These are phyloP conservation scores for Kurtzmaniella quercitrusa DNA, from an alignment of 1,139 yeast species.

Conservation along the genomic window DNA sequence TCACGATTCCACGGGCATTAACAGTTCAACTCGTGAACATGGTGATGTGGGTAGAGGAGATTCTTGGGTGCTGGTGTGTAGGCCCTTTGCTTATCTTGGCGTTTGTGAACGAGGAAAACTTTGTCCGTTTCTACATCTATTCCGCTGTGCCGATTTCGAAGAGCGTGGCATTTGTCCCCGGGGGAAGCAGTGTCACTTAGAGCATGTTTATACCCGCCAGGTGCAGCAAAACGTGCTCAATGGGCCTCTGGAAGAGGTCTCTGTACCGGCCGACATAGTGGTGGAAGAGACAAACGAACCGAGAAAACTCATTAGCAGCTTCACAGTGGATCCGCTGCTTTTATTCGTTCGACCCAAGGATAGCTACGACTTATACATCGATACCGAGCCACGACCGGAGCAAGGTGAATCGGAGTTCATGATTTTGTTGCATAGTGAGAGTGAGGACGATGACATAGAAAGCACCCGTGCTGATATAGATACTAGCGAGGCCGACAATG, in stretches of 20 bases:
- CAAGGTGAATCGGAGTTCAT: constrained; percentile 15
- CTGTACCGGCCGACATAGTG: neutral
- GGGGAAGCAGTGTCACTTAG: constrained; percentile 43
- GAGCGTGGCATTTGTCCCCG: constrained; percentile 55
- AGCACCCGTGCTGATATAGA: no score
- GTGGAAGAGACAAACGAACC: constrained; percentile 13
- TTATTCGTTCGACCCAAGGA: constrained; percentile 22
- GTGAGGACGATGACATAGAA: constrained; percentile 17
- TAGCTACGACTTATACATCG: constrained; percentile 27
- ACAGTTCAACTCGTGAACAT: no score
- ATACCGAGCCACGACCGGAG: constrained; percentile 10
- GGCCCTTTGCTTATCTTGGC: constrained; percentile 65
- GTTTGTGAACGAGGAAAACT: constrained; percentile 59
- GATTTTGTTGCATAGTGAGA: constrained; percentile 14
- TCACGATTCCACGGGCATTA: no score
- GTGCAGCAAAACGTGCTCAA: constrained; percentile 26
- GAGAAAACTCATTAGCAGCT: constrained; percentile 27
- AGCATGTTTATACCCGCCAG: constrained; percentile 37
- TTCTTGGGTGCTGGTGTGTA: constrained; percentile 42
- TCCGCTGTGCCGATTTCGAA: constrained; percentile 70
- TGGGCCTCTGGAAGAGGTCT: neutral
- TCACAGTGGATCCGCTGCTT: constrained; percentile 27
- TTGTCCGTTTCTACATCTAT: constrained; percentile 56
- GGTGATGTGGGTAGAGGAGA: no score
- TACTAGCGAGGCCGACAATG: no score